Base-by-base conservation (phyloP, 1,284 basidiomycete species). In the Moesziomyces sp. region DNA sequence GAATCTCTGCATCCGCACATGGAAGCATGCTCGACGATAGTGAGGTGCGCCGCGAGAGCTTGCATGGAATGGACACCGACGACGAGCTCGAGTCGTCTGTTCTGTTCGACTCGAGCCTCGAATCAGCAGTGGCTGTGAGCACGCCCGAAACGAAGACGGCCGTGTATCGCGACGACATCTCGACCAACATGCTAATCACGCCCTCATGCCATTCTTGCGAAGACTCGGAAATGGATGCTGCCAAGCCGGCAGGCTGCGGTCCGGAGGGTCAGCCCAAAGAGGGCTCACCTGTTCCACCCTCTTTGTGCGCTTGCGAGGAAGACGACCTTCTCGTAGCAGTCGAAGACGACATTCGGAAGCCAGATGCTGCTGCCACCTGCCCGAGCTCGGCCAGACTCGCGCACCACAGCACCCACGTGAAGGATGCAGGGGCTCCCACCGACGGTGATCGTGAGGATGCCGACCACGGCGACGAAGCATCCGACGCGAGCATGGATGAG, bases 311-410 rank as follows among this genome's bases (percentile, higher is more conserved):
- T 5, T 51, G 65, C 38, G 16, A 38, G 23, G 47, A 68, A 47
- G 58, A 68, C 16, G 59, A 62, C 38, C 54, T 50, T 16, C 46
- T 68, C 18, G 65, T 62, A n/a, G 55, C 55, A 5, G 26, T 55
- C 38, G 58, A 62, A 40, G 65, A 62, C 24, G 65, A 68, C 16
- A 47, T 68, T 26, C 47, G 65, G 11, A 61, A 52, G 51, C 59
- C 58, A 1, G 38, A 54, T 33, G 23, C 40, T 42, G 16, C 33
- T 24, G 14, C 30, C 21, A 18, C 16, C 10, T 19, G 13, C 13
- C 11, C 7, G 16, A 16, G 21, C 40, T 24, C 4, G 3, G 14
- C 42, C 50, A 11, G 16, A 13, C 24, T 18, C 24, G 13, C 23
- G 23, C n/a, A 26, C 19, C 44, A 8, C n/a, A 26, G 23, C 33